Evolutionary conservation across 116 monocot genomes (phyloP), one percentile per base, ranked within the genome.

Genomic region (Papilionanthe hybrid): DNA sequence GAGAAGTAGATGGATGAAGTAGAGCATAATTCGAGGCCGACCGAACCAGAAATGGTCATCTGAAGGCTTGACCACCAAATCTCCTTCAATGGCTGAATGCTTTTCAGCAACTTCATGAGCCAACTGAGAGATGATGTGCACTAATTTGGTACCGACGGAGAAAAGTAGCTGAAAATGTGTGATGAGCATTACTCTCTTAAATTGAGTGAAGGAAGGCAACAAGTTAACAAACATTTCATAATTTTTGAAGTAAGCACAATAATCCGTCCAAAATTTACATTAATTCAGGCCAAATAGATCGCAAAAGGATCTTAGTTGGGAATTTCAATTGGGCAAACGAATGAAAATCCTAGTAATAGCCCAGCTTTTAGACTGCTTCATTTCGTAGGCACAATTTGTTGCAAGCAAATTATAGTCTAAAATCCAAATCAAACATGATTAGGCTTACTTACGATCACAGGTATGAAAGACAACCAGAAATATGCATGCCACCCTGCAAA

Each of bases 401-500:
- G 57, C 18, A 57, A 57, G 57, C n/a, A 57, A 12, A 5, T 19
- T 15, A 60, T 11, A 65, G 7, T 9, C 7, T 65, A 27, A 65
- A 65, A 6, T 13, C 13, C 2, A 13, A 53, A 15, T 53, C 4
- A 32, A 71, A 71, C 9, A 71, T 32, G 41, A 32, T 71, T 71
- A 41, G 32, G 41, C 5, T 71, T 79, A 90, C 96, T 96, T 89
- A 96, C 96, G 85, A 93, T 65, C 76, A 96, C 72, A 77, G 96
- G 96, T 69, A 96, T 77, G 82, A 93, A 92, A 30, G 96, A 92
- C 60, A 96, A 72, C 91, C 93, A 96, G 78, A 96, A 93, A 72
- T 90, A 93, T 66, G 90, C 84, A 80, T 96, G 93, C 96, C 96
- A 96, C 72, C 96, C 96, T 96, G 90, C 90, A 96, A 73, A 28